A percentile compares a stretch with the other conserved stretches of the same genome.
phyloP scores from a whole-genome alignment of 371 early-diverging fungal genomes.

The Mortierella sp. region DNA sequence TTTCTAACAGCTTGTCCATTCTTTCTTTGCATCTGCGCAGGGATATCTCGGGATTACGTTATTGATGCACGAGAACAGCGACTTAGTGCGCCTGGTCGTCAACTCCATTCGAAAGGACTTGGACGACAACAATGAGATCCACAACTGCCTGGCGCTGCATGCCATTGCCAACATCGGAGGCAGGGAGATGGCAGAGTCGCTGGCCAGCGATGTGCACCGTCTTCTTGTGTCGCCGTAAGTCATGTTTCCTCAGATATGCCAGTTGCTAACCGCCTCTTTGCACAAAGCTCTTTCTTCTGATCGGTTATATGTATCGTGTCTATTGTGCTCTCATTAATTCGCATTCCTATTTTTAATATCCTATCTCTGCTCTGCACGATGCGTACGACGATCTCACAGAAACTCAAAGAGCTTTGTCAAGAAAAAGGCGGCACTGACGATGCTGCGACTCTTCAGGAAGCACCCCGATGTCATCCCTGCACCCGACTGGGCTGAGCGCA shows the following conservation, averaged over 20 bases:
- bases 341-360: slow-evolving; percentile 27
- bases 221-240: slow-evolving; percentile 85
- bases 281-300: slow-evolving; percentile 1
- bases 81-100: slow-evolving; percentile 85
- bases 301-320: slow-evolving; percentile 2
- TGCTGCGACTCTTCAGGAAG: slow-evolving; percentile 89
- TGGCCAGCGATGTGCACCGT: slow-evolving; percentile 86
- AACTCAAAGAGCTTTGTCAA: slow-evolving; percentile 87
- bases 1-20: background rate
- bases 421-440: slow-evolving; percentile 96
- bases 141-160: slow-evolving; percentile 92
- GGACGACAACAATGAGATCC: slow-evolving; percentile 88
- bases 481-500: slow-evolving; percentile 88
- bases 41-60: slow-evolving; percentile 96
- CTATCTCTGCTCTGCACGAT: slow-evolving; percentile 24
- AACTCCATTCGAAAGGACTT: slow-evolving; percentile 91
- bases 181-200: slow-evolving; percentile 89
- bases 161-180: slow-evolving; percentile 96
- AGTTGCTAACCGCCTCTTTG: slow-evolving; percentile 3
- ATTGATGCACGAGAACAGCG: slow-evolving; percentile 88
- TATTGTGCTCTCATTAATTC: slow-evolving; percentile 15
- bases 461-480: slow-evolving; percentile 92
- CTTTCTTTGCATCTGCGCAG: slow-evolving; percentile 55
- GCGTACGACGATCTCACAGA: slow-evolving; percentile 60
- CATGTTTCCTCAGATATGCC: slow-evolving; percentile 9